Conservation (phyloP, 441 rosid species). For the Raphanus hybrid region DNA sequence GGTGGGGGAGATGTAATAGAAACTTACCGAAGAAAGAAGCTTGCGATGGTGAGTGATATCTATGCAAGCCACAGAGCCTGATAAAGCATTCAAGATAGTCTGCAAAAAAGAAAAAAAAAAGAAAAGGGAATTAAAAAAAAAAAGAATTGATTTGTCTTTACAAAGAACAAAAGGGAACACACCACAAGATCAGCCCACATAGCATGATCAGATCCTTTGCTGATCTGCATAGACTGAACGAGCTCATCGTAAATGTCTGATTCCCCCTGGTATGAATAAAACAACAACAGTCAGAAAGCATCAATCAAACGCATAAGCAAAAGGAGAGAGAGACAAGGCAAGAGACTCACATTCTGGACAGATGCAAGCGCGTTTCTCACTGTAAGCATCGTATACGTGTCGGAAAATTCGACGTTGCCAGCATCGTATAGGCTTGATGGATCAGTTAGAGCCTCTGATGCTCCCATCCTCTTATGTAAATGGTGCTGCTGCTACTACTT, state of each 20-base stretch:
- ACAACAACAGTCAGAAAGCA: background rate
- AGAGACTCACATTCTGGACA: slow-evolving; percentile 48
- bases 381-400: slow-evolving; percentile 45
- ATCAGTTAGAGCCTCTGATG: slow-evolving; percentile 21
- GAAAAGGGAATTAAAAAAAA: background rate
- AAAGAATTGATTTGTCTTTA: background rate
- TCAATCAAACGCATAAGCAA: background rate
- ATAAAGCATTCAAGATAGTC: slow-evolving; percentile 70
- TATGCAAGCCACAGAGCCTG: slow-evolving; percentile 68
- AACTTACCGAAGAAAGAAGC: slow-evolving; percentile 70
- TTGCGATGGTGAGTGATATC: slow-evolving; percentile 55
- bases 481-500: background rate
- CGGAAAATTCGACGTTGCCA: slow-evolving; percentile 26
- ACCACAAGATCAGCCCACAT: slow-evolving; percentile 71
- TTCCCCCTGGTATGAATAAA: slow-evolving; percentile 51
- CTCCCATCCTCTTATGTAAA: slow-evolving; percentile 33
- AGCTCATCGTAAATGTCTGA: slow-evolving; percentile 60
- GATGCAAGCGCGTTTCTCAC: slow-evolving; percentile 63
- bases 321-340: background rate
- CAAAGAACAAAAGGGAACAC: background rate
- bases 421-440: background rate
- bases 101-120: slow-evolving; percentile 29
- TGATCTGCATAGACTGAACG: slow-evolving; percentile 63
- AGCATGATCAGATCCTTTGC: slow-evolving; percentile 47
- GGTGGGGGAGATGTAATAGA: background rate